Conservation (phyloP, 768 basidiomycete species). For the Tulasnella sp. region DNA sequence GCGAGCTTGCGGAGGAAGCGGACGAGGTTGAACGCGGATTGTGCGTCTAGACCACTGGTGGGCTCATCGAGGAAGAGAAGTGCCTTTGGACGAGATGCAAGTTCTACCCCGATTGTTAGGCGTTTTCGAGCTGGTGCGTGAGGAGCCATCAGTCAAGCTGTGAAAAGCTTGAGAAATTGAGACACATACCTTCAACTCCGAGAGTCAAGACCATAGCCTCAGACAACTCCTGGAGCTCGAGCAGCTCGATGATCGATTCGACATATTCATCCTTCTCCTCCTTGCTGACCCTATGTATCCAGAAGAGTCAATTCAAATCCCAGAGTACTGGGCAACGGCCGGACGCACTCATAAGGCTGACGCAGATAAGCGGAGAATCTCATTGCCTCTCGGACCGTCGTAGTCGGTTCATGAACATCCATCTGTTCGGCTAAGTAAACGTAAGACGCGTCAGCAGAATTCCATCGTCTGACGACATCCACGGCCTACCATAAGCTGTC, state of each 20-base stretch:
- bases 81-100: slow-evolving; percentile 53
- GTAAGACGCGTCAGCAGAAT: slow-evolving; percentile 22
- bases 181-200: not conserved
- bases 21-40: slow-evolving; percentile 32
- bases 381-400: slow-evolving; percentile 40
- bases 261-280: slow-evolving; percentile 30
- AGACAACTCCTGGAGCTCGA: slow-evolving; percentile 31
- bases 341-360: slow-evolving; percentile 26
- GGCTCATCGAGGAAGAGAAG: slow-evolving; percentile 85
- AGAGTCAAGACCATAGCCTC: not conserved
- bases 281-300: slow-evolving; percentile 20
- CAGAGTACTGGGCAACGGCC: not conserved
- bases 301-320: slow-evolving; percentile 18
- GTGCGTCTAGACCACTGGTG: slow-evolving; percentile 50
- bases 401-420: slow-evolving; percentile 37
- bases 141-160: slow-evolving; percentile 21
- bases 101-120: slow-evolving; percentile 43
- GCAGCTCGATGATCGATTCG: slow-evolving; percentile 33
- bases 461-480: slow-evolving; percentile 18
- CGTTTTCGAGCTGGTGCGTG: slow-evolving; percentile 33
- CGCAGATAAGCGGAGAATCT: slow-evolving; percentile 37
- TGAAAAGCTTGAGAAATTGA: not conserved
- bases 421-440: slow-evolving; percentile 34
- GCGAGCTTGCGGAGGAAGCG: slow-evolving; percentile 31
- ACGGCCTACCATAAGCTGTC: slow-evolving; percentile 25